Percentiles rank a stretch among this genome's conserved stretches.
phyloP scores from a whole-genome alignment of 2,329 filamentous ascomycete species.

The Ophiostoma ulmi region DNA sequence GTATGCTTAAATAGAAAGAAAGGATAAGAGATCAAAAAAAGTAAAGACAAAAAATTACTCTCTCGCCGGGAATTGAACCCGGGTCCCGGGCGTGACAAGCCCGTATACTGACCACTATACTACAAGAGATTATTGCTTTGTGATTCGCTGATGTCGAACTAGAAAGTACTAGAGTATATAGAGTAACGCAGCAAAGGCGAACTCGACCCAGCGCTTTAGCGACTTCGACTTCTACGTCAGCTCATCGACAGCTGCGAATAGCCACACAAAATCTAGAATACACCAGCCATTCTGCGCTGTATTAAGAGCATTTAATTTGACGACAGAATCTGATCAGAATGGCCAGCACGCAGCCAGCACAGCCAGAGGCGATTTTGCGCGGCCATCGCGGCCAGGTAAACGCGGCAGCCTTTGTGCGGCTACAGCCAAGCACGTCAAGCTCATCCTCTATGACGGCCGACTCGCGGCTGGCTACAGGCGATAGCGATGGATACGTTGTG shows the following conservation, averaged over 20 bases:
- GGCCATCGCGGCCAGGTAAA: slow-evolving; percentile 17
- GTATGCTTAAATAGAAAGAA: neutral
- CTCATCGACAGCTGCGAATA: neutral
- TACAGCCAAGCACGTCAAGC: slow-evolving; percentile 34
- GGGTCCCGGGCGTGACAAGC: slow-evolving; percentile 15
- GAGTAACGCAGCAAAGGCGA: neutral
- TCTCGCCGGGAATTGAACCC: slow-evolving; percentile 16
- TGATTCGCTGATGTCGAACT: neutral
- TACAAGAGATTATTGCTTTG: slow-evolving; percentile 12
- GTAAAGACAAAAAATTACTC: neutral
- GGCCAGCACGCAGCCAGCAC: neutral
- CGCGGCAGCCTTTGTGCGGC: slow-evolving; percentile 11
- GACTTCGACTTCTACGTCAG: neutral
- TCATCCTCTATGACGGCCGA: slow-evolving; percentile 53
- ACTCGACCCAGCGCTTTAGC: neutral
- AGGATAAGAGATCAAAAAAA: neutral
- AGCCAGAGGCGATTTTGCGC: slow-evolving; percentile 56
- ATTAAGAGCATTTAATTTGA: neutral
- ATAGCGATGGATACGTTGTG: slow-evolving; percentile 84
- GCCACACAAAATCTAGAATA: neutral
- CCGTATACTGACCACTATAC: slow-evolving; percentile 16
- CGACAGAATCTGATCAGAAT: neutral
- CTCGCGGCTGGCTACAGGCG: slow-evolving; percentile 77
- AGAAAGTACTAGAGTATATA: neutral
- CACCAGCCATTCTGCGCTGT: neutral